Evolutionary conservation across 768 basidiomycete species (phyloP).

Genomic region (Boletus reticuloceps): DNA sequence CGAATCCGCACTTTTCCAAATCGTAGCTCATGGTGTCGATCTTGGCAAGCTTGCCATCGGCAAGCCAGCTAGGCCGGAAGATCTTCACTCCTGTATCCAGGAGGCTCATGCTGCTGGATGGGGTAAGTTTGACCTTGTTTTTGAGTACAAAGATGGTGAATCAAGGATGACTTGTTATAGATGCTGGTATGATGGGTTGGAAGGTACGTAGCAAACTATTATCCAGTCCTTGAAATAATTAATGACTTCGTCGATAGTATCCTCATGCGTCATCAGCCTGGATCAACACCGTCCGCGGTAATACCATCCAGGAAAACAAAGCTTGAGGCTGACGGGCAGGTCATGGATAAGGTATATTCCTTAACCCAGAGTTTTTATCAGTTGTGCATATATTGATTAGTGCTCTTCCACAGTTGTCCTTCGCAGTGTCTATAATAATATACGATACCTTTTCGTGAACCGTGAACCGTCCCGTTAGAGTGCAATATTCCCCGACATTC

Average conservation of each 20-base stretch:
- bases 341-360: neutral
- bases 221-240: neutral
- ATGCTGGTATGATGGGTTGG: slow-evolving; percentile 37
- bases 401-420: too few relatives aligned
- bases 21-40: slow-evolving; percentile 48
- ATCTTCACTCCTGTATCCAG: slow-evolving; percentile 55
- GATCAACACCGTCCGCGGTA: slow-evolving; percentile 27
- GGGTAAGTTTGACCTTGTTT: slow-evolving; percentile 2
- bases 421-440: too few relatives aligned
- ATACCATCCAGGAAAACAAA: neutral
- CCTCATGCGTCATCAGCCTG: slow-evolving; percentile 37
- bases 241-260: slow-evolving; percentile 20
- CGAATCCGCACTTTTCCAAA: slow-evolving; percentile 43
- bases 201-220: slow-evolving; percentile 19
- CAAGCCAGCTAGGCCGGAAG: slow-evolving; percentile 7
- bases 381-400: too few relatives aligned
- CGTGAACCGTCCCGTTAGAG: too few relatives aligned
- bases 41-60: slow-evolving; percentile 28
- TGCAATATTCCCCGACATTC: too few relatives aligned
- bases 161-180: slow-evolving; percentile 6
- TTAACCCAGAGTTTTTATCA: too few relatives aligned
- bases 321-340: neutral
- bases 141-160: too few relatives aligned
- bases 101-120: slow-evolving; percentile 38
- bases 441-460: too few relatives aligned